These are phyloP conservation scores for Backusella westeae DNA, from an alignment of 192 early-diverging fungal species.

Conservation along the genomic window DNA sequence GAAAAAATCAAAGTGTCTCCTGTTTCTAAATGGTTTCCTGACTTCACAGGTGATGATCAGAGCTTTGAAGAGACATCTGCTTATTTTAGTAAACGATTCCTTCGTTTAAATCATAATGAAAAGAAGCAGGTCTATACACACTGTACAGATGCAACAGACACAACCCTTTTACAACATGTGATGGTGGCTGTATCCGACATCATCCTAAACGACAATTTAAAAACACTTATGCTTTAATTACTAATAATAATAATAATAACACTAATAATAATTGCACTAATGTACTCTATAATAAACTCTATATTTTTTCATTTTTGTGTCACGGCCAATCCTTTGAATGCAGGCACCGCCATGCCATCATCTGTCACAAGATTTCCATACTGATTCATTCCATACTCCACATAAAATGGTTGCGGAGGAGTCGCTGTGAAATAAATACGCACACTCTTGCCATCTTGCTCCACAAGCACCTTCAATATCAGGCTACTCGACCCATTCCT, in stretches of 20 bases:
- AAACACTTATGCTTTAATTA: conserved; percentile 24
- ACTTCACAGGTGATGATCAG: conserved; percentile 43
- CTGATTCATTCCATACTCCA: conserved; percentile 7
- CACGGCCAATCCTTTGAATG: background rate
- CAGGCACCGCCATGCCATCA: conserved; percentile 12
- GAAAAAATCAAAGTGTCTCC: conserved; percentile 44
- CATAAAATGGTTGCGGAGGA: background rate
- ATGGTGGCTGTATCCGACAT: conserved; percentile 47
- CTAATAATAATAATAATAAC: background rate
- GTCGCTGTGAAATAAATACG: background rate
- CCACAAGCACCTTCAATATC: background rate
- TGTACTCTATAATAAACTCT: background rate
- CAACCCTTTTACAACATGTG: conserved; percentile 44
- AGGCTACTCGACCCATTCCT: background rate
- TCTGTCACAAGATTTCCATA: conserved; percentile 11
- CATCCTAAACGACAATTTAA: conserved; percentile 42
- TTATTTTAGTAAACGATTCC: conserved; percentile 45
- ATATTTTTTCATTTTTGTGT: background rate
- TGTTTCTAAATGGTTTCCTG: conserved; percentile 51
- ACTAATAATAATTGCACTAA: background rate
- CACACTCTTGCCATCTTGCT: background rate
- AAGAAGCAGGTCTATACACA: conserved; percentile 53
- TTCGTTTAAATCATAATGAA: conserved; percentile 40
- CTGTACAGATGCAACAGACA: conserved; percentile 55
- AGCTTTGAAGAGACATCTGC: conserved; percentile 18